Conservation (phyloP, 306 rosid species). For the Lagenaria siceraria region DNA sequence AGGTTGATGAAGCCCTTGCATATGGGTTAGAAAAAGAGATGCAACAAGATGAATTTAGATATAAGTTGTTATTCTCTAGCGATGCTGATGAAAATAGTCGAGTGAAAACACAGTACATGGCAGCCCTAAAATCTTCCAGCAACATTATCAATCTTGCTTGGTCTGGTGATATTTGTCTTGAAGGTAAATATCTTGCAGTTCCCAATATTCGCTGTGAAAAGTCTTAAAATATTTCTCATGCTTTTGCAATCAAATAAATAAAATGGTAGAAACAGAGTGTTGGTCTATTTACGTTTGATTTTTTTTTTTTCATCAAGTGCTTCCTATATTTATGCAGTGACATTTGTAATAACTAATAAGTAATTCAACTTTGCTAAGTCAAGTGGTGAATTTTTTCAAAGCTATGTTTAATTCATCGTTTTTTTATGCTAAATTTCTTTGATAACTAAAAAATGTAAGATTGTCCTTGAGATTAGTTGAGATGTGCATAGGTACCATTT, state of each 20-base stretch:
- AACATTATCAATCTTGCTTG: constrained; percentile 49
- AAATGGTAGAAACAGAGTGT: neutral
- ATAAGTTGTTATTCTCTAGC: constrained; percentile 39
- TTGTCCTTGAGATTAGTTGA: neutral
- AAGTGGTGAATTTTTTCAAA: neutral
- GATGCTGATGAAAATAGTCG: constrained; percentile 28
- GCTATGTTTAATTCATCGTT: neutral
- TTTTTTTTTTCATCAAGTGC: neutral
- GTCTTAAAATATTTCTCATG: too few species aligned
- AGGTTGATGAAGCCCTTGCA: constrained; percentile 84
- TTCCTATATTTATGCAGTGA: neutral
- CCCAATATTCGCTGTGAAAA: neutral
- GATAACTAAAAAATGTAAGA: neutral
- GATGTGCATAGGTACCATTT: neutral
- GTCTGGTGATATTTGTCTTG: constrained; percentile 79
- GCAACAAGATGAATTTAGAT: constrained; percentile 41
- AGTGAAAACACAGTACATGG: constrained; percentile 56
- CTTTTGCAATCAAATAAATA: neutral
- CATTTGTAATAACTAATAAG: neutral
- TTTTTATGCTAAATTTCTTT: neutral
- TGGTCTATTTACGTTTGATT: neutral
- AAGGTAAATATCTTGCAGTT: constrained; percentile 42
- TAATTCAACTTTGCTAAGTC: neutral
- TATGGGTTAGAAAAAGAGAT: constrained; percentile 84
- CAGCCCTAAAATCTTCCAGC: constrained; percentile 66